Conservation (phyloP, 2,329 filamentous ascomycete genomes). For the Celoporthe dispersa region DNA sequence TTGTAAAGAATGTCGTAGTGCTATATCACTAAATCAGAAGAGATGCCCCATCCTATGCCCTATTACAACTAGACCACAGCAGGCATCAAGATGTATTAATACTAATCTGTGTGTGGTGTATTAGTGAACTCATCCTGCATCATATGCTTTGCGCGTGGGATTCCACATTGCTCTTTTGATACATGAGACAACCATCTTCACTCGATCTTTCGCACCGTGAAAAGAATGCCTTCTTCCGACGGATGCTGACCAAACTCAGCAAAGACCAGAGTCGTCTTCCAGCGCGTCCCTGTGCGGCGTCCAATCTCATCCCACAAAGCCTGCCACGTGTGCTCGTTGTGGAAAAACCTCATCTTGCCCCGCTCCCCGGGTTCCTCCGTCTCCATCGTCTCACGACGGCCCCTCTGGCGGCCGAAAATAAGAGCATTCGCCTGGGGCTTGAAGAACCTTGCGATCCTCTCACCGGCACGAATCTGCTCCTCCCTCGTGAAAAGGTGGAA, state of each 20-base stretch:
- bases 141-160: not conserved
- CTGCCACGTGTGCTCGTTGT: constrained; percentile 48
- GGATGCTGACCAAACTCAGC: not conserved
- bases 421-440: constrained; percentile 32
- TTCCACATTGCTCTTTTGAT: not conserved
- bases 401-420: constrained; percentile 38
- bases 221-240: not conserved
- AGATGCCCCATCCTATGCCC: not conserved
- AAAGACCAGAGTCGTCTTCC: constrained; percentile 32
- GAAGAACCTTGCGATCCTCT: constrained; percentile 36
- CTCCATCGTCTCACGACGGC: constrained; percentile 33
- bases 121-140: not conserved
- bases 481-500: constrained; percentile 40
- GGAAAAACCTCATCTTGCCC: constrained; percentile 39
- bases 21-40: not conserved
- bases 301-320: constrained; percentile 48
- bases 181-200: not conserved
- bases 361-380: constrained; percentile 26
- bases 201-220: not conserved
- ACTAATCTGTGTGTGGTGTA: too few species aligned
- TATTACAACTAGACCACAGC: not conserved
- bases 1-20: too few species aligned
- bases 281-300: constrained; percentile 41
- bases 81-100: not conserved
- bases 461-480: constrained; percentile 35